Base-by-base conservation (phyloP, 1,284 basidiomycete species). In the Agroathelia rolfsii region DNA sequence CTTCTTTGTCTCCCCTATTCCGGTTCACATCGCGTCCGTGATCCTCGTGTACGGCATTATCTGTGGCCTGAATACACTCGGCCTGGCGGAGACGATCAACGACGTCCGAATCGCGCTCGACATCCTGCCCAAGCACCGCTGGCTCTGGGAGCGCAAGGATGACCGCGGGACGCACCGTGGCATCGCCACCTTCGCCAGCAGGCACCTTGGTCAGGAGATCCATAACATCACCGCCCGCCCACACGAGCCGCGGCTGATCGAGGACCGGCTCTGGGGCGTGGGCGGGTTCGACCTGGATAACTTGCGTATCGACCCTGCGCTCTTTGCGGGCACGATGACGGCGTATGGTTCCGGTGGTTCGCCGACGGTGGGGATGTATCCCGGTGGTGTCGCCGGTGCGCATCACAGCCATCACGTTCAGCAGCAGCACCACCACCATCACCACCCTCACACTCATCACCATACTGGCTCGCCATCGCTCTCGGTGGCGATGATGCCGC, bases 101-200 rank as follows among this genome's bases (percentile, higher is more conserved):
- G 83, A 87, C 46, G 69, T 87, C 13, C 81, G 77, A 72, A 72
- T 82, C 53, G 84, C 83, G 23, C 69, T 87, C 15, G 77, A 84
- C 50, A 82, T 86, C 72, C 70, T 87, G 6, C 83, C 83, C 3
- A 74, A 76, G 24, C 80, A 85, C 67, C 74, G 83, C 34, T 87
- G 84, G 84, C 72, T 81, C 40, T 87, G 84, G 83, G 80, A 85
- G 47, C 70, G 82, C 29, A 84, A 77, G 50, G 83, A 86, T 47
- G 55, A 72, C 38, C 74, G 73, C 32, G 79, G 77, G 26, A 76
- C 73, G 2, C 82, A 85, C 45, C 83, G 83, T n/a, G 66, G 84
- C 34, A 83, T 86, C 37, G 72, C 78, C 11, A 76, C 72, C 43
- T 69, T 86, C 27, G 82, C 80, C 1, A 81, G n/a, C n/a, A n/a